phyloP scores from a whole-genome alignment of 1,284 basidiomycete species.

The Tetrapyrgos nigripes region DNA sequence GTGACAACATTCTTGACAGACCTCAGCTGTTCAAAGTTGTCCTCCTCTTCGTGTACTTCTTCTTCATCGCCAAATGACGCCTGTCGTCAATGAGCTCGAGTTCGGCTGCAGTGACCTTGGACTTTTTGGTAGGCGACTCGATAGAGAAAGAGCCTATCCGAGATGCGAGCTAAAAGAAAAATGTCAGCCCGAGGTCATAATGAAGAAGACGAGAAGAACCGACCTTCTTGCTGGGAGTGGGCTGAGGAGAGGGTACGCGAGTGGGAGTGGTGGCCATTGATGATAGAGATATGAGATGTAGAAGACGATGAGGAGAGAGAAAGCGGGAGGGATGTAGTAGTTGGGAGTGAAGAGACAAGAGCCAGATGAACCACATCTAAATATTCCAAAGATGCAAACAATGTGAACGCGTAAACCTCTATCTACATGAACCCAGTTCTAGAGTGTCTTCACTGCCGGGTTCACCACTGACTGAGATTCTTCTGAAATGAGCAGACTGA shows the following conservation, averaged over 20 bases:
- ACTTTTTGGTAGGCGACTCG: conserved; percentile 42
- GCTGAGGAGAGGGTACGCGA: conserved; percentile 32
- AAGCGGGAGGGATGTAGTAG: too few species aligned
- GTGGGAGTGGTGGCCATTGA: conserved; percentile 22
- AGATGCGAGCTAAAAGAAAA: neutral
- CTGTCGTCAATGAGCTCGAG: conserved; percentile 36
- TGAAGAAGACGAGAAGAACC: neutral
- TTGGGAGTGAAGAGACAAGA: too few species aligned
- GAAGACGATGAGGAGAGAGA: too few species aligned
- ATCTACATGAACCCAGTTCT: too few species aligned
- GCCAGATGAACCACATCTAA: too few species aligned
- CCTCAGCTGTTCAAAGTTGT: conserved; percentile 20
- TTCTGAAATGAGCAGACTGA: too few species aligned
- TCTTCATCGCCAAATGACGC: conserved; percentile 32
- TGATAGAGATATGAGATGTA: too few species aligned
- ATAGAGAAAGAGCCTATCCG: conserved; percentile 43
- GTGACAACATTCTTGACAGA: too few species aligned
- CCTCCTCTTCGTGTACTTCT: conserved; percentile 18
- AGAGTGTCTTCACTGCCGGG: too few species aligned
- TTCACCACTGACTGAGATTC: too few species aligned
- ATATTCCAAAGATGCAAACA: too few species aligned
- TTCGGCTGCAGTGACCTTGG: conserved; percentile 11
- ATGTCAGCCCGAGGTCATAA: neutral
- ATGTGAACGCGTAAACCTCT: too few species aligned
- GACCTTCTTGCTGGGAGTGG: conserved; percentile 53